Percentiles rank a stretch among this genome's conserved stretches.
Evolutionary conservation across 495 filamentous ascomycete species (phyloP).

Genomic region (Penicillium egyptiacum): DNA sequence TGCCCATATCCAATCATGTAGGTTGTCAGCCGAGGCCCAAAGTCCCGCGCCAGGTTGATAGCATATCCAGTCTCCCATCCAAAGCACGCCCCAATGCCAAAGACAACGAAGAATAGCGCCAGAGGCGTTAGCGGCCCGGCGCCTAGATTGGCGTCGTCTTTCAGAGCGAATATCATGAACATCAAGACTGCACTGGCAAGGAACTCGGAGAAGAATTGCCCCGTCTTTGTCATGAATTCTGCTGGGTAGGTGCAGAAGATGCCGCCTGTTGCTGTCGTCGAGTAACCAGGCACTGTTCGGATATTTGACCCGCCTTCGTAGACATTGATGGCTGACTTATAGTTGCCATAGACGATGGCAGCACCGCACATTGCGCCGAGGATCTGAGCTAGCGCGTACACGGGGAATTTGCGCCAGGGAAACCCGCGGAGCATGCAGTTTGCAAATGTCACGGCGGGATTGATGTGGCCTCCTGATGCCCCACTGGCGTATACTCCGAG

Average conservation of each 20-base stretch:
- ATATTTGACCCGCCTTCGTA: conserved; percentile 55
- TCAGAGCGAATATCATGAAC: conserved; percentile 67
- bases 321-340: conserved; percentile 53
- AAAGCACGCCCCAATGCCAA: conserved; percentile 66
- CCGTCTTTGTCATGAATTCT: conserved; percentile 57
- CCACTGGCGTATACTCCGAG: conserved; percentile 64
- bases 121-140: conserved; percentile 53
- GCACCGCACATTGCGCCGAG: conserved; percentile 57
- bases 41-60: conserved; percentile 66
- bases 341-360: conserved; percentile 58
- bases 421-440: conserved; percentile 62
- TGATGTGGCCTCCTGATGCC: conserved; percentile 60
- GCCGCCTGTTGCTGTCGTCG: conserved; percentile 56
- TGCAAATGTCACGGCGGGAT: conserved; percentile 64
- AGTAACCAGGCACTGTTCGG: conserved; percentile 58
- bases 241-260: conserved; percentile 69
- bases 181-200: conserved; percentile 60
- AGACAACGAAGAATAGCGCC: conserved; percentile 62
- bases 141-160: conserved; percentile 56
- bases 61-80: conserved; percentile 71
- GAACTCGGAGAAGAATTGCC: conserved; percentile 65
- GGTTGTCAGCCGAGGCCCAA: conserved; percentile 62
- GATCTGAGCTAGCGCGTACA: conserved; percentile 54
- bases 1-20: conserved; percentile 64
- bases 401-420: conserved; percentile 59